phyloP scores from a whole-genome alignment of 148 eudicot species.

The Fagopyrum esculentum region DNA sequence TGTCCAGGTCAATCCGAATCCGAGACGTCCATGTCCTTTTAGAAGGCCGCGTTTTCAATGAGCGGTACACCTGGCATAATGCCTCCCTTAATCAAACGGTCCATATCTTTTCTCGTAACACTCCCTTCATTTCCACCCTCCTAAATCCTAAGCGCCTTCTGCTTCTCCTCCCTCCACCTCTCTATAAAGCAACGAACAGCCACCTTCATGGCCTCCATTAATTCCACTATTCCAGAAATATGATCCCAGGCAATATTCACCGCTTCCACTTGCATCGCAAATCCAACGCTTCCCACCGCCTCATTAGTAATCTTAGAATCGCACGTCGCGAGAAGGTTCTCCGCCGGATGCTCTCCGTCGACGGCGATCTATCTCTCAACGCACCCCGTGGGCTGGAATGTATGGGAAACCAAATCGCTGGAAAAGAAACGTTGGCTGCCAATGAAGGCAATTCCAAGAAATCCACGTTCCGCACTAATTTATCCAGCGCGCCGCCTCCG shows the following conservation, averaged over 20 bases:
- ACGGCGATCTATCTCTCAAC: not conserved
- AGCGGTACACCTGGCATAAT: not conserved
- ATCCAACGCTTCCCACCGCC: not conserved
- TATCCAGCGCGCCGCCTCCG: not conserved
- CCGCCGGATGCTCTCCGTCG: slow-evolving; percentile 4
- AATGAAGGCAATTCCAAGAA: not conserved
- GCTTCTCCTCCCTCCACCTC: not conserved
- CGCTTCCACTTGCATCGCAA: not conserved
- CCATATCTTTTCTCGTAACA: not conserved
- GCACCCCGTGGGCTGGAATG: not conserved
- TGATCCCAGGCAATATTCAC: not conserved
- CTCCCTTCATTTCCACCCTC: not conserved
- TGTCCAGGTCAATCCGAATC: not conserved
- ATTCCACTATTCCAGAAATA: not conserved
- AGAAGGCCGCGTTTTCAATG: not conserved
- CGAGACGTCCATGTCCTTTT: not conserved
- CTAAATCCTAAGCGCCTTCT: not conserved
- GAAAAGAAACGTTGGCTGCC: not conserved
- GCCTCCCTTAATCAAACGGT: not conserved
- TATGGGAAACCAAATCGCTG: not conserved
- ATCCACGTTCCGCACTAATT: not conserved
- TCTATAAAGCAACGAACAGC: not conserved
- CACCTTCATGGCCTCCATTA: not conserved
- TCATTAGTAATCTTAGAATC: not conserved
- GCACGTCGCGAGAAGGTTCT: not conserved